Conservation (phyloP, 2,329 filamentous ascomycete genomes). For the Fusarium burgessii region DNA sequence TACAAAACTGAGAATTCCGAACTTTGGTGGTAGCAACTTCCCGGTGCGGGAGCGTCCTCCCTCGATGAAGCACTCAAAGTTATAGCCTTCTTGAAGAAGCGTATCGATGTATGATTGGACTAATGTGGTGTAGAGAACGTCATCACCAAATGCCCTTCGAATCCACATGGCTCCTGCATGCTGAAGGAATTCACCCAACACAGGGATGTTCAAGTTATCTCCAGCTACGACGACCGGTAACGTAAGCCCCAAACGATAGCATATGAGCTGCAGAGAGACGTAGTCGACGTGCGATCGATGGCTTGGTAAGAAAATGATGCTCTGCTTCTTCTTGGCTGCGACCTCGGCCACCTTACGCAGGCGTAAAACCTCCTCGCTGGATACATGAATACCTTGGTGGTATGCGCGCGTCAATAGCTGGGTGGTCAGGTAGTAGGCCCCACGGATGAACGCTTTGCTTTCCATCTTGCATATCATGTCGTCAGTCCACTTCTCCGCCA, state of each 20-base stretch:
- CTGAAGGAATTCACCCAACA: conserved; percentile 90
- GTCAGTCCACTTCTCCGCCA: conserved; percentile 88
- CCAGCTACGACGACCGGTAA: conserved; percentile 93
- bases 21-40: conserved; percentile 93
- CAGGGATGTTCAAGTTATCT: conserved; percentile 94
- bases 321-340: conserved; percentile 88
- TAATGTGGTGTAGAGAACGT: conserved; percentile 89
- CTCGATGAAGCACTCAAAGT: conserved; percentile 98
- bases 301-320: conserved; percentile 94
- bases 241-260: conserved; percentile 89
- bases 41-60: conserved; percentile 92
- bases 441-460: conserved; percentile 89
- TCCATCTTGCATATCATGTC: conserved; percentile 99
- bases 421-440: conserved; percentile 89
- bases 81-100: conserved; percentile 88
- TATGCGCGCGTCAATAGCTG: conserved; percentile 93
- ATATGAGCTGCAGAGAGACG: conserved; percentile 93
- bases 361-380: conserved; percentile 89
- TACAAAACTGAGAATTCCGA: conserved; percentile 92
- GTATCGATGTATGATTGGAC: conserved; percentile 98
- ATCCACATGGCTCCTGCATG: conserved; percentile 99
- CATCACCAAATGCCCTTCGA: conserved; percentile 89
- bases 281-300: conserved; percentile 98
- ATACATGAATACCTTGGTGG: conserved; percentile 96
- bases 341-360: conserved; percentile 84